Percentiles rank a stretch among this genome's conserved stretches.
Evolutionary conservation across 768 basidiomycete species (phyloP).

Genomic region (Mycena indigotica): DNA sequence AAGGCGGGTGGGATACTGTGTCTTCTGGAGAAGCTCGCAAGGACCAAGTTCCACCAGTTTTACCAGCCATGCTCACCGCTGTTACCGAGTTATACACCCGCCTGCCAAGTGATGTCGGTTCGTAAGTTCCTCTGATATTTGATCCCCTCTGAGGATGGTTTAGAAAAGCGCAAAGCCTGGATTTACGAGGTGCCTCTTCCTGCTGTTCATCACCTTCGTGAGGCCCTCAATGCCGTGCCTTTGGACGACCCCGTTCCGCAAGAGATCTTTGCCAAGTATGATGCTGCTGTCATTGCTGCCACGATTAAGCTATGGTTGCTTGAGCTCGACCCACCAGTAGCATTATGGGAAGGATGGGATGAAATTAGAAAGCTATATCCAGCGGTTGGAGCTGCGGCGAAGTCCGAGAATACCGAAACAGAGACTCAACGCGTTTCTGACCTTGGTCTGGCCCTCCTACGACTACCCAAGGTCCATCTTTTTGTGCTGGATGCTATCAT

Average conservation of each 20-base stretch:
- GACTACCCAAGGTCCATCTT: constrained; percentile 77
- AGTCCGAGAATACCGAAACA: constrained; percentile 52
- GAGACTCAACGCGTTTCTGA: constrained; percentile 66
- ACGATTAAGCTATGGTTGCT: constrained; percentile 86
- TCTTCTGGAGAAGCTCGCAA: constrained; percentile 56
- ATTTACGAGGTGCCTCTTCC: constrained; percentile 91
- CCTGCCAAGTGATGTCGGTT: constrained; percentile 62
- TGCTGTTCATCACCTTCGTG: constrained; percentile 82
- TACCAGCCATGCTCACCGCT: constrained; percentile 65
- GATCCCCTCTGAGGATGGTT: background rate
- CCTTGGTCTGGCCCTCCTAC: constrained; percentile 62
- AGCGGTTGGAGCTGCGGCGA: constrained; percentile 35
- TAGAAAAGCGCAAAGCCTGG: constrained; percentile 89
- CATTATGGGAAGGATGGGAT: constrained; percentile 89
- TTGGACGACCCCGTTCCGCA: constrained; percentile 56
- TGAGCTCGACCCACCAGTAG: constrained; percentile 88
- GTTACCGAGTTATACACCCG: constrained; percentile 64
- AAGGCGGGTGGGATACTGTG: constrained; percentile 70
- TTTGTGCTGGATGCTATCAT: constrained; percentile 79
- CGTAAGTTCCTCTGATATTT: background rate
- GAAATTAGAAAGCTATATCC: constrained; percentile 89
- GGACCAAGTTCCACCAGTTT: constrained; percentile 74
- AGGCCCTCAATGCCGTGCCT: constrained; percentile 76
- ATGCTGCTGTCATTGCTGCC: constrained; percentile 84
- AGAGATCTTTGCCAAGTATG: constrained; percentile 62